phyloP scores from a whole-genome alignment of 164 flowering plant genomes.

The Dillenia suffruticosa region DNA sequence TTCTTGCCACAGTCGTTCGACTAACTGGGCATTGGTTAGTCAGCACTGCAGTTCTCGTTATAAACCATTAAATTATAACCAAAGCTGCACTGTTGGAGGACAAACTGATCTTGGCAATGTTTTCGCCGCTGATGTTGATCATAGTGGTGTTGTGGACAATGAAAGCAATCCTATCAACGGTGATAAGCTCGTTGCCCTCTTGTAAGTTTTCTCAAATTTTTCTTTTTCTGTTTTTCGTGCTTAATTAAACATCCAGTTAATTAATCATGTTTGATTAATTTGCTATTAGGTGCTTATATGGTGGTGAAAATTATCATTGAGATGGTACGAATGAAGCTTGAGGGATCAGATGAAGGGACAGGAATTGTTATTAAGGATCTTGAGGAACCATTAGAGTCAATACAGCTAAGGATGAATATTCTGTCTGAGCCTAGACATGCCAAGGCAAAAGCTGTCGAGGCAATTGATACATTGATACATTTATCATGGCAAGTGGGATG shows the following conservation, averaged over 20 bases:
- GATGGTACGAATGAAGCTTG: conserved; percentile 87
- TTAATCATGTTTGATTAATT: background rate
- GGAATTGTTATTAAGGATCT: conserved; percentile 78
- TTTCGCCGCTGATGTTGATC: conserved; percentile 90
- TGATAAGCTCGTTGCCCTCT: conserved; percentile 81
- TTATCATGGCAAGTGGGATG: conserved; percentile 48
- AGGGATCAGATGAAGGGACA: conserved; percentile 69
- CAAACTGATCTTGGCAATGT: conserved; percentile 83
- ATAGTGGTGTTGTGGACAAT: conserved; percentile 88
- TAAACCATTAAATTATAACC: too few relatives aligned
- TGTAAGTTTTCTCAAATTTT: conserved; percentile 26
- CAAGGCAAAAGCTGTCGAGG: conserved; percentile 59
- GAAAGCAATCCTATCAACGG: conserved; percentile 81
- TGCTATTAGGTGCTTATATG: conserved; percentile 77
- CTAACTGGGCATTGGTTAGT: too few relatives aligned
- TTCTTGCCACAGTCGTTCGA: too few relatives aligned
- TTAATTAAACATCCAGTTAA: background rate
- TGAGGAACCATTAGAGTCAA: conserved; percentile 71
- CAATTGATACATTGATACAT: conserved; percentile 59
- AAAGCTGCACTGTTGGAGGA: conserved; percentile 58
- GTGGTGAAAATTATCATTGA: conserved; percentile 91
- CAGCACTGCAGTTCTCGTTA: too few relatives aligned
- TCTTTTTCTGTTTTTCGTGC: background rate
- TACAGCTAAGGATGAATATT: conserved; percentile 74
- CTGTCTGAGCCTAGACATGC: conserved; percentile 59